Evolutionary conservation across 179 eudicot genomes (phyloP).

Genomic region (Gypsophila paniculata): DNA sequence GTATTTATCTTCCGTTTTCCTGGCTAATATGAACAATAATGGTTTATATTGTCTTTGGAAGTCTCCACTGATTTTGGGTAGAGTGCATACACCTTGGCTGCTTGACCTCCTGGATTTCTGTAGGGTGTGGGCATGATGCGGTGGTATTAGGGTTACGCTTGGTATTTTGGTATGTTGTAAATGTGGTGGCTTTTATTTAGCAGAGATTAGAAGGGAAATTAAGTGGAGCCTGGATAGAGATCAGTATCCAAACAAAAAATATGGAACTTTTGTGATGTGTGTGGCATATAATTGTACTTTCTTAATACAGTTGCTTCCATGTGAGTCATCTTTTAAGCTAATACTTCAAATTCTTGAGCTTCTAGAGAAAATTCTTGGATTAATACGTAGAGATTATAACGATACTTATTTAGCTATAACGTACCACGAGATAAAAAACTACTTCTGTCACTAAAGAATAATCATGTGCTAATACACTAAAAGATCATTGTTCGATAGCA

Average conservation of each 20-base stretch:
- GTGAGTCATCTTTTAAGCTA: not conserved
- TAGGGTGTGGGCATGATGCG: not conserved
- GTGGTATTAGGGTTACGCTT: not conserved
- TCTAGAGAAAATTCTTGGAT: not conserved
- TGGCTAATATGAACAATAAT: not conserved
- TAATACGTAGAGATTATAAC: too few species aligned
- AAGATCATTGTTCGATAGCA: too few species aligned
- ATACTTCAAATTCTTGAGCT: not conserved
- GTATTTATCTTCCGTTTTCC: constrained; percentile 28
- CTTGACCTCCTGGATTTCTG: not conserved
- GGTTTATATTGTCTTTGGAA: not conserved
- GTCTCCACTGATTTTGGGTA: not conserved
- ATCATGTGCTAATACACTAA: not conserved
- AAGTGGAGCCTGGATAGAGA: not conserved
- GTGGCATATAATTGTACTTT: too few species aligned
- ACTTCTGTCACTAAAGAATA: too few species aligned
- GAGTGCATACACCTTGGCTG: constrained; percentile 1
- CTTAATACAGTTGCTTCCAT: not conserved
- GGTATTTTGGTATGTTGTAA: not conserved
- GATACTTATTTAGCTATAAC: too few species aligned
- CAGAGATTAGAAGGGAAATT: not conserved
- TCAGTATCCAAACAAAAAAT: too few species aligned
- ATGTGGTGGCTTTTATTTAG: not conserved
- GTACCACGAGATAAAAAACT: too few species aligned
- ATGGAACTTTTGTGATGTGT: too few species aligned